Conservation (phyloP, 768 basidiomycete species). For the Pulveroboletus sp. region DNA sequence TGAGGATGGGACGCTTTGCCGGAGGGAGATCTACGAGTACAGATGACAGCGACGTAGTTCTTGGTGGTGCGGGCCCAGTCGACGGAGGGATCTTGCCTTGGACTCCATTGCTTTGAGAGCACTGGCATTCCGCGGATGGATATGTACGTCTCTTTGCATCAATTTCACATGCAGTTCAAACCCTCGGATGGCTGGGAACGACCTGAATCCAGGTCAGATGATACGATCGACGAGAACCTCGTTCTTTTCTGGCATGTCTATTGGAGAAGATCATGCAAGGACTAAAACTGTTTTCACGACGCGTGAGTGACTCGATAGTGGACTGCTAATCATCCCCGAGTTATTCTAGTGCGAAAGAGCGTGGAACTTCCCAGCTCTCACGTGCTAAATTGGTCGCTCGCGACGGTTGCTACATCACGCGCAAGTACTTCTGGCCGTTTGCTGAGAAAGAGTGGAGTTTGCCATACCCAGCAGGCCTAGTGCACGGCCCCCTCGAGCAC, state of each 20-base stretch:
- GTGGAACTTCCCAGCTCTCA: background rate
- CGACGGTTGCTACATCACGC: too few species aligned
- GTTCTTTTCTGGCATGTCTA: background rate
- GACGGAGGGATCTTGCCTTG: background rate
- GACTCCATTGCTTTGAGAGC: background rate
- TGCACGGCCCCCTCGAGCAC: too few species aligned
- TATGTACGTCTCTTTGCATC: conserved; percentile 9
- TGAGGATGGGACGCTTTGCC: conserved; percentile 2
- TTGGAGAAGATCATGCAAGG: background rate
- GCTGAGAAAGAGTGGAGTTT: too few species aligned
- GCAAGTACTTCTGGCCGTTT: too few species aligned
- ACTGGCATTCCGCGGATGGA: background rate
- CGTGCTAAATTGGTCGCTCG: too few species aligned
- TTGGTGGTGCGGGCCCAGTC: background rate
- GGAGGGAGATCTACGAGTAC: background rate
- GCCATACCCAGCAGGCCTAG: too few species aligned
- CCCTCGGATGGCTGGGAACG: background rate
- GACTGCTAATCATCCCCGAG: background rate
- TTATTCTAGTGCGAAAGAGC: background rate
- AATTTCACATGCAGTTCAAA: conserved; percentile 7
- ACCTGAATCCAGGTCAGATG: background rate
- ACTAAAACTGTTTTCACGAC: background rate
- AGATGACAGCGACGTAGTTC: background rate
- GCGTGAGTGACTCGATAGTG: background rate
- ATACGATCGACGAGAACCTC: background rate